These are phyloP conservation scores for Camelina sativa DNA, from an alignment of 345 rosid species.

Conservation along the genomic window DNA sequence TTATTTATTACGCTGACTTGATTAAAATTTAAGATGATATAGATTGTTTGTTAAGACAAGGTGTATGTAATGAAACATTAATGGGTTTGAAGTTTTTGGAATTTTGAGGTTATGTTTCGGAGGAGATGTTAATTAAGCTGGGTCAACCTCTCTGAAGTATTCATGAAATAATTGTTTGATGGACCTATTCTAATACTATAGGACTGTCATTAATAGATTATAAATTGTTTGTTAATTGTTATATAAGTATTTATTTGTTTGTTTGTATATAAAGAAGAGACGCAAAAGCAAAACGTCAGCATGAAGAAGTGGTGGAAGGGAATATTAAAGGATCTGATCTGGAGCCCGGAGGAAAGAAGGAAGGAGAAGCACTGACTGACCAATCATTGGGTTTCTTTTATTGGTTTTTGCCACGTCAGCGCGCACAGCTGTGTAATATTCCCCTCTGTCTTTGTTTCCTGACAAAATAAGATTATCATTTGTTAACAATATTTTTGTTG, in stretches of 20 bases:
- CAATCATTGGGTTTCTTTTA: slow-evolving; percentile 35
- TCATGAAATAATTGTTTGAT: background rate
- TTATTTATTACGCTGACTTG: background rate
- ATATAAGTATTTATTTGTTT: background rate
- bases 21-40: background rate
- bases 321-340: slow-evolving; percentile 28
- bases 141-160: background rate
- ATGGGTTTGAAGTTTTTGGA: background rate
- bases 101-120: background rate
- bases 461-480: background rate
- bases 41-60: background rate
- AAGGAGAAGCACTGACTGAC: slow-evolving; percentile 26
- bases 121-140: no score
- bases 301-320: slow-evolving; percentile 34
- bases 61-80: background rate
- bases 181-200: no score
- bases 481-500: no score
- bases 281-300: slow-evolving; percentile 27
- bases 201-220: background rate
- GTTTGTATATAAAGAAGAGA: background rate
- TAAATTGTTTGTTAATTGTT: background rate
- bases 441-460: slow-evolving; percentile 21
- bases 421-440: slow-evolving; percentile 34
- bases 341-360: background rate
- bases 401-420: slow-evolving; percentile 32